A percentile compares a stretch with the other conserved stretches of the same genome.
Evolutionary conservation across 768 basidiomycete genomes (phyloP).

Genomic region (Trametopsis cervina): DNA sequence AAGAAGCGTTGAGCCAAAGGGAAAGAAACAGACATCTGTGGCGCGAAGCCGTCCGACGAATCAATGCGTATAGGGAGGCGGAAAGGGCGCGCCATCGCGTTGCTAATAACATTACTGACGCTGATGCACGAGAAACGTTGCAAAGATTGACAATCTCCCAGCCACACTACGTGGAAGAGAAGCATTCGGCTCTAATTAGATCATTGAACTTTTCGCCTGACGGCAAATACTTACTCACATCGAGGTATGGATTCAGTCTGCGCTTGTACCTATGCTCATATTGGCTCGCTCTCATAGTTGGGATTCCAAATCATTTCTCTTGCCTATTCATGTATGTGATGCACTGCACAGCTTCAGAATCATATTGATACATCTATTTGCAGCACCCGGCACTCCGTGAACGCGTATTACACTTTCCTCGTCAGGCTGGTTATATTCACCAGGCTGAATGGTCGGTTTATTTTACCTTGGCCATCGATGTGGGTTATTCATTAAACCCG

Average conservation of each 20-base stretch:
- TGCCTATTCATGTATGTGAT: background rate
- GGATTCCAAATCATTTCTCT: slow-evolving; percentile 6
- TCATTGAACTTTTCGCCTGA: slow-evolving; percentile 9
- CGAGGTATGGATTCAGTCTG: slow-evolving; percentile 1
- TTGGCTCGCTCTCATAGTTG: background rate
- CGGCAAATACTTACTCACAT: slow-evolving; percentile 6
- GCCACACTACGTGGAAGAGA: slow-evolving; percentile 1
- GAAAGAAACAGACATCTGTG: slow-evolving; percentile 3
- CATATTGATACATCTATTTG: background rate
- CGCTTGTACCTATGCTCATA: background rate
- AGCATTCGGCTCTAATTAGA: slow-evolving; percentile 5
- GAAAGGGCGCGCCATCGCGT: background rate
- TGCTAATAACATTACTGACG: background rate
- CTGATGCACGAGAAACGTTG: background rate
- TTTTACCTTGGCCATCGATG: background rate
- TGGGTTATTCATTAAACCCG: background rate
- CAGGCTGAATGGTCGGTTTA: slow-evolving; percentile 8
- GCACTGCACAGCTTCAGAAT: background rate
- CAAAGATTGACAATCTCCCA: background rate
- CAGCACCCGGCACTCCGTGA: background rate
- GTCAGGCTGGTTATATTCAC: slow-evolving; percentile 1
- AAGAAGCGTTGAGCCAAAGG: background rate
- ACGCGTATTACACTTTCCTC: background rate
- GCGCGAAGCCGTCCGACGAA: slow-evolving; percentile 4
- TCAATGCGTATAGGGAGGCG: background rate